These are phyloP conservation scores for Sanghuangporus weigelae DNA, from an alignment of 1,284 basidiomycete genomes.

Conservation along the genomic window DNA sequence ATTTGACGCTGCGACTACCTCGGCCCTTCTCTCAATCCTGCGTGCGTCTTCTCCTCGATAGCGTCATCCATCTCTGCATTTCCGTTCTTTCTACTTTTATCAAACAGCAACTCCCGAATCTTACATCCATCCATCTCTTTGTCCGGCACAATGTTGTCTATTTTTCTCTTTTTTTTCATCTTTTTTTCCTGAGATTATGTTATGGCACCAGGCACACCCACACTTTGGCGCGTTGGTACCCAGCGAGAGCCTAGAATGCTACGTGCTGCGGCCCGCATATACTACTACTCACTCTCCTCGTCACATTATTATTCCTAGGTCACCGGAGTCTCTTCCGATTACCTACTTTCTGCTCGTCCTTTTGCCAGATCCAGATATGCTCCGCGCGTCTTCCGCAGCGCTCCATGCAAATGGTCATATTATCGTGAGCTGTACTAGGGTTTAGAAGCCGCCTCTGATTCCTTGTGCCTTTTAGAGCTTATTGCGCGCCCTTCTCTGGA, in stretches of 20 bases:
- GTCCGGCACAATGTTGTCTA: neutral
- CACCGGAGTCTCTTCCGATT: neutral
- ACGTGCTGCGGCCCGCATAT: neutral
- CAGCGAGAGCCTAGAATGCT: neutral
- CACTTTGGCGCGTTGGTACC: neutral
- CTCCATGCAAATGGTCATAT: constrained; percentile 7
- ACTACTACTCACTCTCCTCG: neutral
- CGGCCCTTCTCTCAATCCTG: neutral
- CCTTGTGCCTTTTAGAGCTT: neutral
- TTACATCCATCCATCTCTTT: neutral
- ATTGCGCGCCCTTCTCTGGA: neutral
- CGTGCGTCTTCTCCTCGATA: neutral
- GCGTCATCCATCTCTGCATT: no score
- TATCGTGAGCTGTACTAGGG: constrained; percentile 4
- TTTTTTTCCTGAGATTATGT: neutral
- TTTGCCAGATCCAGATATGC: neutral
- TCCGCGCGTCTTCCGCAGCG: neutral
- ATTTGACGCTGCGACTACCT: neutral
- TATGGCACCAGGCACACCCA: neutral
- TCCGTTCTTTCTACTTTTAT: neutral
- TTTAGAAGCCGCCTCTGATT: neutral
- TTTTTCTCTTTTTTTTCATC: neutral
- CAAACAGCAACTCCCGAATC: neutral
- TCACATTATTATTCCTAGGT: neutral
- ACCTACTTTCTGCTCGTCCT: neutral